Percentiles rank a stretch among this genome's conserved stretches.
Evolutionary conservation across 176 grass and related monocot species (phyloP).

Genomic region (Carex littledalei): DNA sequence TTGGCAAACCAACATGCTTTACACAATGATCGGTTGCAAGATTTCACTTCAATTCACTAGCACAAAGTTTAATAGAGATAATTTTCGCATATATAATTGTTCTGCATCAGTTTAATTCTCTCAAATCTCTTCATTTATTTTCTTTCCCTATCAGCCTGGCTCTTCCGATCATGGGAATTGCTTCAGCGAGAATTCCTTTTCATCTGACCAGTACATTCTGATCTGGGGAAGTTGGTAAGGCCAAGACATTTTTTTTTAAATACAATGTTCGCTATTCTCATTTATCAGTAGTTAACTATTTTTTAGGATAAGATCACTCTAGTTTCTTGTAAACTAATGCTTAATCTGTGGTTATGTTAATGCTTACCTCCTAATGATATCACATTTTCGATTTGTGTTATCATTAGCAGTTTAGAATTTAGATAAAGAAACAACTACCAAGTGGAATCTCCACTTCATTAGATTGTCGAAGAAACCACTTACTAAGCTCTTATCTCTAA

Average conservation of each 20-base stretch:
- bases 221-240: background rate
- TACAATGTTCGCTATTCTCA: background rate
- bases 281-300: background rate
- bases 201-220: too few species aligned
- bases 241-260: background rate
- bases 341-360: background rate
- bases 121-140: too few species aligned
- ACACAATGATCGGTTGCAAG: background rate
- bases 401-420: background rate
- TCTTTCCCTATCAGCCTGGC: too few species aligned
- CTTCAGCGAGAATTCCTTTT: too few species aligned
- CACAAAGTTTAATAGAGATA: background rate
- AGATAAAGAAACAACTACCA: background rate
- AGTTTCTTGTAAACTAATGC: background rate
- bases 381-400: background rate
- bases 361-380: background rate
- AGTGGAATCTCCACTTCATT: constrained; percentile 12
- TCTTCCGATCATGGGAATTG: too few species aligned
- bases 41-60: background rate
- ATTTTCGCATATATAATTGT: background rate
- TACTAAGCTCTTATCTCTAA: background rate
- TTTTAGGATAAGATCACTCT: background rate
- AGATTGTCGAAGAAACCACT: background rate
- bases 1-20: background rate
- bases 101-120: too few species aligned